Percentiles rank a stretch among this genome's conserved stretches.
Evolutionary conservation across 495 filamentous ascomycete species (phyloP).

Genomic region (Trichocladium uniseriatum): DNA sequence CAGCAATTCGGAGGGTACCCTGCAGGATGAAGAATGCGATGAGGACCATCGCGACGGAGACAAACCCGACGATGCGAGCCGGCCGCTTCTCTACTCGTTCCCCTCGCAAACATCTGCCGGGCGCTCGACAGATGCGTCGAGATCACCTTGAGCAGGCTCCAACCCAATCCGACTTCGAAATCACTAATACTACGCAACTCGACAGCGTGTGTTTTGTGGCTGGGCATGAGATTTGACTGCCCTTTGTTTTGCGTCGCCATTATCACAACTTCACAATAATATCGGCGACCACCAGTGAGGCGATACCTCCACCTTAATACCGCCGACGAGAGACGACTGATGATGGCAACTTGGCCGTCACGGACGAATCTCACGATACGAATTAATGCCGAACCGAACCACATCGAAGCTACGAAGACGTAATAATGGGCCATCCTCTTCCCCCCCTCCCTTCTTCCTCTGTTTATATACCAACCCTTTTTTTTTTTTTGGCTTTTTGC

Average conservation of each 20-base stretch:
- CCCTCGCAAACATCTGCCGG: slow-evolving; percentile 5
- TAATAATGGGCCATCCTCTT: neutral
- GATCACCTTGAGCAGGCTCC: neutral
- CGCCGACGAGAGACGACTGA: neutral
- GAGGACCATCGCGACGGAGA: neutral
- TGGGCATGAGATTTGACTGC: no score
- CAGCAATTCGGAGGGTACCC: slow-evolving; percentile 21
- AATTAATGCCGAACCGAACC: neutral
- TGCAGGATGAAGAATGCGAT: slow-evolving; percentile 17
- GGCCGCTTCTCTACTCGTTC: slow-evolving; percentile 12
- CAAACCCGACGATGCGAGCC: neutral
- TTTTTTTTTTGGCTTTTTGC: neutral
- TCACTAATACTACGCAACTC: neutral
- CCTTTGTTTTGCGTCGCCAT: neutral
- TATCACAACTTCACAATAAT: neutral
- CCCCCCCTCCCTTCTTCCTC: neutral
- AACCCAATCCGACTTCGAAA: neutral
- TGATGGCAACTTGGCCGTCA: neutral
- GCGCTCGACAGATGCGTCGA: slow-evolving; percentile 8
- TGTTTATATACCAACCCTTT: slow-evolving; percentile 5
- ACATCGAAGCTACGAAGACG: neutral
- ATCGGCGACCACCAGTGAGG: slow-evolving; percentile 1
- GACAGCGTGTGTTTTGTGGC: no score
- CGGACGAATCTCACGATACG: neutral
- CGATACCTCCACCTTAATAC: slow-evolving; percentile 5